Base-by-base conservation (phyloP, 1,284 basidiomycete genomes). In the Agroathelia rolfsii region DNA sequence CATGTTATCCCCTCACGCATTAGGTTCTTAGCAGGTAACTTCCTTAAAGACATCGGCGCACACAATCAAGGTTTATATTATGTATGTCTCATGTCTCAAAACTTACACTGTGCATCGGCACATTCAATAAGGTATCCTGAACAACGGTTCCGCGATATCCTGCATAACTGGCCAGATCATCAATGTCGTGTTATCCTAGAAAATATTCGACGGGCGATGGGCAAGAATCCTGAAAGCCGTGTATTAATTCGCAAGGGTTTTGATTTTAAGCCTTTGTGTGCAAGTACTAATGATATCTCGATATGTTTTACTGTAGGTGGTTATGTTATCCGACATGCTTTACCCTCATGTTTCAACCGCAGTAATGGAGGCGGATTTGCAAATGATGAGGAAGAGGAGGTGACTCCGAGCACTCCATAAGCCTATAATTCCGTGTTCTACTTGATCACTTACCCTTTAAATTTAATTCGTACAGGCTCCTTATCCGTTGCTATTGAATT, bases 51-150 rank as follows among this genome's bases (percentile, higher is more conserved):
- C 27, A 38, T 51, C 12, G 65, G 66, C 1, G 53, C 62, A 11
- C 36, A 44, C 12, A 55, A 49, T 1, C 58, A 58, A 21, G 59
- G 69, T 31, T 51, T 63, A 7, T 71, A 68, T 40, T 66, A 66
- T 41, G 67, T 68, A 34, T 35, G 64, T 49, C 8, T n/a, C n/a
- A n/a, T n/a, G 8, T 36, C 34, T 6, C 12, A 5, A 9, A 6
- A 26, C 17, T 35, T 1, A 8, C 15, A 21, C 7, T 11, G 13
- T 7, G 27, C 4, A 17, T 24, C 3, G 3, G 20, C 12, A 6
- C 8, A 22, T 15, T 20, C 5, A 19, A 6, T 12, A 11, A 4
- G n/a, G 20, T 25, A 39, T 13, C 15, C 28, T 2, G 20, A 32
- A 8, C 32, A 30, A 12, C 13, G 29, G 52, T 37, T 50, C 14